Evolutionary conservation across 148 eudicot genomes (phyloP).

Genomic region (Gaultheria prostrata): DNA sequence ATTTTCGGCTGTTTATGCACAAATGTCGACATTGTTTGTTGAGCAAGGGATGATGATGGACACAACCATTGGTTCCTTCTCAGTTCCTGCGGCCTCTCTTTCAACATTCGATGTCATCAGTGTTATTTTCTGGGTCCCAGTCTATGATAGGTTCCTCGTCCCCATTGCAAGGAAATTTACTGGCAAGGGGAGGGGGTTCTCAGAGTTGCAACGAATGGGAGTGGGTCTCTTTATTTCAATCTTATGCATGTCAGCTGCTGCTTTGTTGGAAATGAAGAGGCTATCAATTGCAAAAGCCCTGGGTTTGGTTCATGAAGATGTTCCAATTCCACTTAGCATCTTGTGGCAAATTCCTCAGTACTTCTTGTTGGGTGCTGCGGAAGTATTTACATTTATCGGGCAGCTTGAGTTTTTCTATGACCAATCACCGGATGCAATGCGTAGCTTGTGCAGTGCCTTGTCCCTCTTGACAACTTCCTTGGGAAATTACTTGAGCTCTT

Average conservation of each 20-base stretch:
- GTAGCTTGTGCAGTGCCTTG: slow-evolving; percentile 50
- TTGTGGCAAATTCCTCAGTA: slow-evolving; percentile 57
- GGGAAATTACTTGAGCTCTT: slow-evolving; percentile 58
- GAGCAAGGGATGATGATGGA: slow-evolving; percentile 57
- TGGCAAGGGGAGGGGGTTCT: slow-evolving; percentile 42
- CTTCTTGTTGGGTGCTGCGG: slow-evolving; percentile 50
- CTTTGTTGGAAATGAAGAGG: slow-evolving; percentile 44
- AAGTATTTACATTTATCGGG: slow-evolving; percentile 46
- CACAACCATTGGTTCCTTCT: slow-evolving; percentile 39
- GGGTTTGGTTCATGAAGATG: slow-evolving; percentile 36
- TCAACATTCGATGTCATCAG: slow-evolving; percentile 40
- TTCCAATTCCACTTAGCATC: slow-evolving; percentile 36
- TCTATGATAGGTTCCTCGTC: slow-evolving; percentile 40
- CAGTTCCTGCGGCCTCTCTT: slow-evolving; percentile 44
- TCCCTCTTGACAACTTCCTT: slow-evolving; percentile 39
- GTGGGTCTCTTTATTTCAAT: slow-evolving; percentile 49
- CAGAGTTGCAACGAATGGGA: slow-evolving; percentile 57
- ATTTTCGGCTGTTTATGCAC: slow-evolving; percentile 43
- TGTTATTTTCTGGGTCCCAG: slow-evolving; percentile 51
- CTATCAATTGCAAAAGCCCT: slow-evolving; percentile 35
- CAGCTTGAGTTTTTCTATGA: slow-evolving; percentile 58
- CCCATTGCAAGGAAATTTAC: slow-evolving; percentile 40
- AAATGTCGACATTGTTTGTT: slow-evolving; percentile 48
- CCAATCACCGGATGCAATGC: slow-evolving; percentile 59
- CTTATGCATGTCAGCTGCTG: slow-evolving; percentile 44